These are phyloP conservation scores for Xylariaceae sp. DNA, from an alignment of 2,329 filamentous ascomycete species.

Conservation along the genomic window DNA sequence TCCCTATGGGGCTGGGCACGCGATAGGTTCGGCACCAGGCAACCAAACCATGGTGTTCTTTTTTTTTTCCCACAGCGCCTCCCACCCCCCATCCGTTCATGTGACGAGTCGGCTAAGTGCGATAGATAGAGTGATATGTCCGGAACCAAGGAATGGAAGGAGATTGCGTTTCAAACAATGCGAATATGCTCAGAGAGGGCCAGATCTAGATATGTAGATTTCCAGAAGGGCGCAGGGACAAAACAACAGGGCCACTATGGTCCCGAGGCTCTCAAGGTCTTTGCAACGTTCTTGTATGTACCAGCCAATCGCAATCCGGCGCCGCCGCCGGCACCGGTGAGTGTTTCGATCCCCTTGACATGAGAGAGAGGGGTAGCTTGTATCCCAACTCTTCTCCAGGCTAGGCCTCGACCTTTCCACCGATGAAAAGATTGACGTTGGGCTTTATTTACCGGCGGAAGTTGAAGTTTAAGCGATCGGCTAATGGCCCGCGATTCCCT, in stretches of 20 bases:
- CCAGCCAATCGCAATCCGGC: conserved; percentile 4
- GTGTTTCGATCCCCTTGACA: not conserved
- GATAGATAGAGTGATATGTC: not conserved
- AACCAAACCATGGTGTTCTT: too few species aligned
- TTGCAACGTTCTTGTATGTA: not conserved
- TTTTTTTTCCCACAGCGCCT: not conserved
- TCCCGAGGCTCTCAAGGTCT: not conserved
- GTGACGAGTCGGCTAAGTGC: not conserved
- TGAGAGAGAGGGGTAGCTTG: not conserved
- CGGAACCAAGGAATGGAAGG: too few species aligned
- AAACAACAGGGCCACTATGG: not conserved
- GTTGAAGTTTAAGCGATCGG: not conserved
- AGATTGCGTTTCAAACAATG: too few species aligned
- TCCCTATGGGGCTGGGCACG: too few species aligned
- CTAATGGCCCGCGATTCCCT: not conserved
- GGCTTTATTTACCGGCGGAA: not conserved
- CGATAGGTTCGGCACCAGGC: too few species aligned
- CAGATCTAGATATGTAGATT: too few species aligned
- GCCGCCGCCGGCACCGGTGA: not conserved
- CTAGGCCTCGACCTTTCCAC: not conserved
- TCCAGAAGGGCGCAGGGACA: not conserved
- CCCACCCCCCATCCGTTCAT: not conserved
- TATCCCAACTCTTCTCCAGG: not conserved
- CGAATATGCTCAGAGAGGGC: too few species aligned
- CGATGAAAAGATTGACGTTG: not conserved